Evolutionary conservation across 2,329 filamentous ascomycete species (phyloP), one percentile per base, ranked within the genome.

Genomic region (Graphilbum fragrans): DNA sequence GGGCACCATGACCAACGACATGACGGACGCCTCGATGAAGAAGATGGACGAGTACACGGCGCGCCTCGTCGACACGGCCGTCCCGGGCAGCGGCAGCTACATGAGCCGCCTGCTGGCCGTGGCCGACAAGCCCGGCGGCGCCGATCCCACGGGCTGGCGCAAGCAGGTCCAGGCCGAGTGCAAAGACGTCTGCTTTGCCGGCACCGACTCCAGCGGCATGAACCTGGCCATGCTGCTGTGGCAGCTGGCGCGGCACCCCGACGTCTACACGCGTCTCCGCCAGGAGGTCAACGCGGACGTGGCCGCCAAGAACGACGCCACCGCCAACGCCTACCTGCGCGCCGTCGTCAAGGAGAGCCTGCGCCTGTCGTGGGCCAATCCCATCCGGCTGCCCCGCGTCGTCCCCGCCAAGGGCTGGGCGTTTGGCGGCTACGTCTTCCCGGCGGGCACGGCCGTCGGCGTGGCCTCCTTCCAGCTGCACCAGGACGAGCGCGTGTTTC

Each of bases 371-470:
- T 45, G 41, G 44, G 45, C 45, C 2, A 45, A 41, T 19, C 50
- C 49, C 0, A 45, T 45, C 8, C 42, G 46, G 10, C 40, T 49
- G 17, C 43, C 49, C 7, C 42, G 47, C 5, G 16, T 41, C 3
- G 46, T 46, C 4, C 42, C 45, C 1, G 31, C 38, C 1, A 16
- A 31, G 11, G 29, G 45, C 21, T 47, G 45, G 45, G 5, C 18
- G 1, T 45, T 33, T 18, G n/a, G 48, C 34, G 53, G 49, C 18
- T 45, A 47, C 33, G 17, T 35, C 8, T 49, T 56, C 11, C 51
- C 52, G 0, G 40, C 50, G 9, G 48, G 47, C n/a, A 52, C 51
- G 1, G 35, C 45, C 0, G 53, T 55, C 2, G 46, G 49, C n/a
- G 49, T 52, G 21, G 39, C 49, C 7, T 45, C 52, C 0, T 46